Conservation (phyloP, 139 green algal species). For the Chlamydomonas schloesseri region DNA sequence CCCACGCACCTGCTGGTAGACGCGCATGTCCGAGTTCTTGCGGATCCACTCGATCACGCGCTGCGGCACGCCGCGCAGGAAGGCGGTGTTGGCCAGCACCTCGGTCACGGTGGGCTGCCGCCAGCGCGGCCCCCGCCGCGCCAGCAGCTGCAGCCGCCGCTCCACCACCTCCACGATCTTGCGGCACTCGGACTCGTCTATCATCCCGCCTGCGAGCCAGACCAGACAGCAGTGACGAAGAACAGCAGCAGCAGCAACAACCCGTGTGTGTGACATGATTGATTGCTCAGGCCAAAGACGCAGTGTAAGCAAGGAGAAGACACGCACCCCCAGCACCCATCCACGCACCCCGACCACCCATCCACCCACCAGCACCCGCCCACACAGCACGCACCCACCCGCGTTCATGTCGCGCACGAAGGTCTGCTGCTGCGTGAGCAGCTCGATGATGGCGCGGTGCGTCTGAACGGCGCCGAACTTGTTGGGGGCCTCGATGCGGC, state of each 20-base stretch:
- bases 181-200: conserved; percentile 76
- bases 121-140: conserved; percentile 45
- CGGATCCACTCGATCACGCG: conserved; percentile 51
- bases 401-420: conserved; percentile 81
- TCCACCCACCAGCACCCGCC: no score
- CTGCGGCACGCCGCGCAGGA: conserved; percentile 39
- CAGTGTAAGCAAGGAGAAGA: no score
- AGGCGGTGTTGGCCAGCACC: conserved; percentile 45
- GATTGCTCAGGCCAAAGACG: no score
- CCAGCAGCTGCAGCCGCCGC: conserved; percentile 68
- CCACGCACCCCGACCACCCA: no score
- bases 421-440: conserved; percentile 83
- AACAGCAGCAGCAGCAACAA: no score
- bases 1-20: conserved; percentile 35
- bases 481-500: conserved; percentile 89
- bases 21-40: conserved; percentile 27
- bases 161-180: conserved; percentile 70
- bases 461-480: conserved; percentile 84
- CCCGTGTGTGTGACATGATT: no score
- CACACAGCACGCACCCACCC: not conserved
- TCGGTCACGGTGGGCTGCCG: conserved; percentile 43
- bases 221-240: no score
- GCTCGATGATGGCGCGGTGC: conserved; percentile 84
- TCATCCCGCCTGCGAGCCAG: conserved; percentile 71
- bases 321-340: not conserved